A percentile compares a stretch with the other conserved stretches of the same genome.
Conservation (phyloP, 2,329 filamentous ascomycete genomes). For the Acephala macrosclerotiorum region DNA sequence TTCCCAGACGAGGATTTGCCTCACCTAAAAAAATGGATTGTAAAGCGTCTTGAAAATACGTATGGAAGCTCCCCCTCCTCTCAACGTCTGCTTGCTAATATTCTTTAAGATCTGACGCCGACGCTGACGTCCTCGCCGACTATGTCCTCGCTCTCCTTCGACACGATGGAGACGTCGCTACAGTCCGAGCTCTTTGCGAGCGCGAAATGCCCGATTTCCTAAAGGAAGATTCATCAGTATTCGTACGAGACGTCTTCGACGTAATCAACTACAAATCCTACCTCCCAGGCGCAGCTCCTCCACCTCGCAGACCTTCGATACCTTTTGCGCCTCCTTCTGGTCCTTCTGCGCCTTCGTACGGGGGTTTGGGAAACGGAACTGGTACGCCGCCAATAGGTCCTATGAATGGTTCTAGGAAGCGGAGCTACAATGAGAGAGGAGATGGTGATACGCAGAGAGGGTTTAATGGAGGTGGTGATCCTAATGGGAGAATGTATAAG, state of each 20-base stretch:
- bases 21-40: slow-evolving; percentile 77
- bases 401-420: slow-evolving; percentile 54
- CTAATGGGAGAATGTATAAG: slow-evolving; percentile 60
- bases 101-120: slow-evolving; percentile 72
- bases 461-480: slow-evolving; percentile 38
- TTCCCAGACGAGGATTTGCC: slow-evolving; percentile 68
- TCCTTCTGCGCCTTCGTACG: slow-evolving; percentile 34
- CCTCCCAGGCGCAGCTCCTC: slow-evolving; percentile 59
- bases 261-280: slow-evolving; percentile 70
- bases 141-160: slow-evolving; percentile 82
- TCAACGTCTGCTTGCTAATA: slow-evolving; percentile 13
- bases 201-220: slow-evolving; percentile 79
- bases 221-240: slow-evolving; percentile 67
- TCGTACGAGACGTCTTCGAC: slow-evolving; percentile 75
- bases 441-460: slow-evolving; percentile 45
- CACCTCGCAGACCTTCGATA: slow-evolving; percentile 40
- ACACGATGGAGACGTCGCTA: slow-evolving; percentile 70
- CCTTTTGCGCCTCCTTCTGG: slow-evolving; percentile 31
- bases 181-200: slow-evolving; percentile 72
- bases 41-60: slow-evolving; percentile 79
- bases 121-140: slow-evolving; percentile 82
- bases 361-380: slow-evolving; percentile 35
- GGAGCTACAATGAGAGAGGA: slow-evolving; percentile 62
- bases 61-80: slow-evolving; percentile 49
- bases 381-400: slow-evolving; percentile 24